Evolutionary conservation across 768 basidiomycete genomes (phyloP).

Genomic region (Nevesoporus exiguus): DNA sequence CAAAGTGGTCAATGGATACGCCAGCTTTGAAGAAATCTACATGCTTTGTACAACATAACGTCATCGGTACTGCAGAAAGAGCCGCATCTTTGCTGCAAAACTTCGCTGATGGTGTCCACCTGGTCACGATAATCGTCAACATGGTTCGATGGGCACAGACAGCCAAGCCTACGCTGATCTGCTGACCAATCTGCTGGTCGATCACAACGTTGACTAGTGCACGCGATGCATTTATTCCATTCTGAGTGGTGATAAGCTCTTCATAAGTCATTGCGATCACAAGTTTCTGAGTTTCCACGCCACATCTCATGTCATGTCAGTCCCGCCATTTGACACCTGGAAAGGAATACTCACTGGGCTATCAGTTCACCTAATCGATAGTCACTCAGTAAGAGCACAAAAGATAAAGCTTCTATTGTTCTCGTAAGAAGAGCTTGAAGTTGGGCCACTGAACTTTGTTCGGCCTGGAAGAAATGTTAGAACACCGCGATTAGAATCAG

Average conservation of each 20-base stretch:
- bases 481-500: not conserved
- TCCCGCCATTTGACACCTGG: not conserved
- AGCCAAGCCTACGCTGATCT: conserved; percentile 70
- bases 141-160: not conserved
- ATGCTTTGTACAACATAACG: conserved; percentile 93
- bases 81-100: conserved; percentile 90
- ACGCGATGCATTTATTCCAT: conserved; percentile 85
- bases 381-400: conserved; percentile 87
- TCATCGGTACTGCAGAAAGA: conserved; percentile 98
- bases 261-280: conserved; percentile 76
- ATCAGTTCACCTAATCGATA: conserved; percentile 86
- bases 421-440: conserved; percentile 71
- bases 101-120: conserved; percentile 97
- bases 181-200: conserved; percentile 96
- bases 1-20: conserved; percentile 2
- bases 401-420: conserved; percentile 92
- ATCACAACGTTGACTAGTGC: conserved; percentile 93
- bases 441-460: conserved; percentile 79
- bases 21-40: conserved; percentile 11
- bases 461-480: conserved; percentile 49
- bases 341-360: conserved; percentile 53
- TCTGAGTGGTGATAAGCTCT: conserved; percentile 78
- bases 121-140: conserved; percentile 31
- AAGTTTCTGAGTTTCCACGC: conserved; percentile 63
- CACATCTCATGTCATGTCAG: conserved; percentile 51